Base-by-base conservation (phyloP, 1,139 yeast genomes). In the Torulaspora globosa region DNA sequence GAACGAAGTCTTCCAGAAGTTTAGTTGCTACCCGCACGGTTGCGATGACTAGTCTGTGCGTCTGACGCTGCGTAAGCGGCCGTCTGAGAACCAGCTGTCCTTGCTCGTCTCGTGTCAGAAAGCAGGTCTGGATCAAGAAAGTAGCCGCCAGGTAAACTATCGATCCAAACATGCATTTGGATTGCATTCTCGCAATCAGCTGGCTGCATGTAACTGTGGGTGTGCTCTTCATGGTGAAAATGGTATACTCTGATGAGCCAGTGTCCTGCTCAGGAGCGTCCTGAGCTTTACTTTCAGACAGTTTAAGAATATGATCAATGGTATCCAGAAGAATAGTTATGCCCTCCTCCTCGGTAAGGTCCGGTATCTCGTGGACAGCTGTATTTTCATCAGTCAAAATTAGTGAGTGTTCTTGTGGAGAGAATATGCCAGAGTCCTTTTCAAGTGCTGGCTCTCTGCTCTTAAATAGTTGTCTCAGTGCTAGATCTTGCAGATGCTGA, bases 1-100 rank as follows among this genome's bases (percentile, higher is more conserved):
- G 77, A 39, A 70, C 71, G 33, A 72, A 66, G 55, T 79, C 84
- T 54, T 79, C 83, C 3, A 76, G 55, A 3, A 70, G 63, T 56
- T 79, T 79, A 31, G 78, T 70, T 5, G 81, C 74, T 0, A 78
- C 59, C 12, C 82, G 62, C 11, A 78, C 59, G 1, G 75, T 67
- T 0, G 81, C 76, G 28, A 76, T 68, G 11, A 76, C 62, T 15
- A 78, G 52, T 19, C 83, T 64, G 58, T 78, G 80, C 2, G 70
- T 71, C 42, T 76, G 73, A 8, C 50, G 9, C 53, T 56, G 39
- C 58, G 60, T 34, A 52, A 60, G 15, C 57, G 63, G 21, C 63
- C 58, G 39, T 67, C 69, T 41, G 67, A 58, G 21, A 64, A 61
- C 55, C 64, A 67, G 9, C 69, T 62, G 55, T 66, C 72, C 46